phyloP scores from a whole-genome alignment of 148 eudicot species.

The Gaultheria prostrata region DNA sequence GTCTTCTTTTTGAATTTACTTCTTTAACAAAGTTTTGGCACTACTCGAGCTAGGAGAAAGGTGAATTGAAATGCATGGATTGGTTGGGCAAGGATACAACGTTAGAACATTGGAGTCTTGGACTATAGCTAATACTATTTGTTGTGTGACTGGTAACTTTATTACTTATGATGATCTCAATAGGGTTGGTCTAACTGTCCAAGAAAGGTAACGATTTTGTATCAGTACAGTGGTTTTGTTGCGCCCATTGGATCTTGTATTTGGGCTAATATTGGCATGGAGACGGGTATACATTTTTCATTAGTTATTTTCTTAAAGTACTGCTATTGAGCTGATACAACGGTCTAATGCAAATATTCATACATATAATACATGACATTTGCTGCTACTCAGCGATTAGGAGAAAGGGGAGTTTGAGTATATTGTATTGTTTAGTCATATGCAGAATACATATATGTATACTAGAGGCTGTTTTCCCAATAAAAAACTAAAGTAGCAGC shows the following conservation, averaged over 20 bases:
- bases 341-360: not conserved
- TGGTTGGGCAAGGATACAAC: not conserved
- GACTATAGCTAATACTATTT: not conserved
- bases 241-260: not conserved
- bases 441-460: not conserved
- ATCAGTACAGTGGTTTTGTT: not conserved
- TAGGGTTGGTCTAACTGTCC: not conserved
- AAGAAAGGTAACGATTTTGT: no score
- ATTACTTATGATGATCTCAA: not conserved
- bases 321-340: not conserved
- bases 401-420: not conserved
- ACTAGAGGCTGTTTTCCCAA: not conserved
- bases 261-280: not conserved
- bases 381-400: not conserved
- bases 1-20: not conserved
- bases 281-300: not conserved
- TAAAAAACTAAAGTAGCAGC: not conserved
- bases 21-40: not conserved
- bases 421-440: not conserved
- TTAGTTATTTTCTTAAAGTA: not conserved
- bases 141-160: not conserved
- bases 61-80: not conserved
- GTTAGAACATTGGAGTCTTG: not conserved
- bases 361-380: no score
- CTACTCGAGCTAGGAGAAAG: not conserved